Evolutionary conservation across 2,329 filamentous ascomycete species (phyloP), one percentile per base, ranked within the genome.

Genomic region (Rhynchosporium secalis): DNA sequence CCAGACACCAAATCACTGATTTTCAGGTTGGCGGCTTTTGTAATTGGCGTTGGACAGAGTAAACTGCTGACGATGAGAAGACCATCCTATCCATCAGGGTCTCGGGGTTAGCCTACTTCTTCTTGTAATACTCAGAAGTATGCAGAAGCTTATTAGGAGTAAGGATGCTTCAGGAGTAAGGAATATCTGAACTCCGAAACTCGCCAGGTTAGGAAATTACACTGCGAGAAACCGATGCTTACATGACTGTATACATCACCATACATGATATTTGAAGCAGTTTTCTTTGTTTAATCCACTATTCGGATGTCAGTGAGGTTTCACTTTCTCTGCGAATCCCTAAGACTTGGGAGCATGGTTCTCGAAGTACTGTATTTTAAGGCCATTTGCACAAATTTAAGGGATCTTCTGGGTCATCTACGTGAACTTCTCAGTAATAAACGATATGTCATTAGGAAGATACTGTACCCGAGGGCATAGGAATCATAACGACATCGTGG

Each of bases 11-110:
- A 69, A 33, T 78, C 74, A 10, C 72, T 73, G 4, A 80, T 71
- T 0, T 76, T 77, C 40, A 83, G 71, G 7, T 75, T 76, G 0
- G 78, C 79, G 9, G 77, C 78, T 61, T 75, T 72, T 3, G 77
- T 76, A 43, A 83, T 78, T 15, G 78, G 77, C 2, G 78, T 77
- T 5, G 81, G 26, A 82, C 77, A 0, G 77, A 79, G 68, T 83
- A 82, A 12, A 81, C 77, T 12, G 78, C 75, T 1, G 79, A 76
- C 29, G 75, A 75, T 8, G 80, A 76, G 43, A 82, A 78, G 15
- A 80, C 80, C 28, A 76, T 76, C 71, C 78, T 78, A 43, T 80
- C 74, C 20, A 20, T 20, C 20, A 20, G 20, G 20, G 20, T 20
- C 20, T 20, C 20, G 20, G 20, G 1, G 20, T 20, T 20, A 20